These are phyloP conservation scores for Nakaseomyces sp. DNA, from an alignment of 1,139 yeast species.

Conservation along the genomic window DNA sequence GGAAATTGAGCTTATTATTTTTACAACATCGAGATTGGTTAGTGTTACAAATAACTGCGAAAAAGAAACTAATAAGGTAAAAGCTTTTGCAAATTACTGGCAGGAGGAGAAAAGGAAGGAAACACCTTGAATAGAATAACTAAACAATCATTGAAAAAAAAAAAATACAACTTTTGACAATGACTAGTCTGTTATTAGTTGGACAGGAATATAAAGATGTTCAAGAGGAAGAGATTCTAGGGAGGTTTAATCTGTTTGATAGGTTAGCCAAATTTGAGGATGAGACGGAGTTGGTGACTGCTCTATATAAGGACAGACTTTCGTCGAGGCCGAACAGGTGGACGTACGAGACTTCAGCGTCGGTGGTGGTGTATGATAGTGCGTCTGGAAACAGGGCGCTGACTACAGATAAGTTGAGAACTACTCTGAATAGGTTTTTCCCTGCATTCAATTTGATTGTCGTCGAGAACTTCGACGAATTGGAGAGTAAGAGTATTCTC, in stretches of 20 bases:
- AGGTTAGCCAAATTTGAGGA: slow-evolving; percentile 9
- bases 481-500: slow-evolving; percentile 5
- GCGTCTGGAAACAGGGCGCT: not conserved
- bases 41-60: too few relatives aligned
- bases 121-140: too few relatives aligned
- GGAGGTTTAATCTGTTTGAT: slow-evolving; percentile 5
- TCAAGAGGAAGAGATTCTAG: not conserved
- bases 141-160: not conserved
- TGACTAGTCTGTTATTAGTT: slow-evolving; percentile 15
- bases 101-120: too few relatives aligned
- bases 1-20: too few relatives aligned
- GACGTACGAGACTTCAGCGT: slow-evolving; percentile 16
- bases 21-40: not conserved
- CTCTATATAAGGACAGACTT: slow-evolving; percentile 15
- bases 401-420: slow-evolving; percentile 9
- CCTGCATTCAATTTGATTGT: slow-evolving; percentile 20
- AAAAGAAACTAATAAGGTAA: not conserved
- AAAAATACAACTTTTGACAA: not conserved
- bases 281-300: slow-evolving; percentile 9
- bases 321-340: slow-evolving; percentile 11
- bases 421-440: slow-evolving; percentile 15
- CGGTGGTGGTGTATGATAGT: slow-evolving; percentile 11
- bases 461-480: slow-evolving; percentile 9
- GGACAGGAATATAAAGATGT: slow-evolving; percentile 5
- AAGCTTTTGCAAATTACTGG: too few relatives aligned